These are phyloP conservation scores for Colletotrichum noveboracense DNA, from an alignment of 2,329 filamentous ascomycete species.

Conservation along the genomic window DNA sequence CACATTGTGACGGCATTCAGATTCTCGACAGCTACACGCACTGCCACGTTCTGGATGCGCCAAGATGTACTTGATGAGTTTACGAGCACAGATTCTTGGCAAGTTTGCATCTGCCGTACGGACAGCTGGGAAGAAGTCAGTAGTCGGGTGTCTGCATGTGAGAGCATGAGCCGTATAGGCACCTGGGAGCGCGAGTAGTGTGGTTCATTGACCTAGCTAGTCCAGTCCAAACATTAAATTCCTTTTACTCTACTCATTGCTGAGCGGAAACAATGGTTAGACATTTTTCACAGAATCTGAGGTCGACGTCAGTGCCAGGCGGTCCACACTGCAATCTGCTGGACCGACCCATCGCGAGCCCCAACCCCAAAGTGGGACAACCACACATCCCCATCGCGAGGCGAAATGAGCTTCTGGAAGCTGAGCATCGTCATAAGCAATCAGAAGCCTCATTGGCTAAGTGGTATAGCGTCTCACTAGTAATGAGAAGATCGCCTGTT, in stretches of 20 bases:
- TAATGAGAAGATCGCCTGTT: conserved; percentile 10
- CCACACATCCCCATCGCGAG: not conserved
- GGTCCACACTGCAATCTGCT: not conserved
- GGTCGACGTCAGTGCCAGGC: not conserved
- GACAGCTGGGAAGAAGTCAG: not conserved
- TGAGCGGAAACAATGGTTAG: not conserved
- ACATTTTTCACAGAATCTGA: not conserved
- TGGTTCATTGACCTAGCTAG: not conserved
- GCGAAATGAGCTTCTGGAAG: not conserved
- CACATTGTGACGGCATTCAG: not conserved
- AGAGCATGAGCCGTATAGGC: not conserved
- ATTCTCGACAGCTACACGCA: not conserved
- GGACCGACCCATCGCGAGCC: not conserved
- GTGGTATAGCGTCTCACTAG: conserved; percentile 9
- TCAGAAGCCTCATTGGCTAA: not conserved
- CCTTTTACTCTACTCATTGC: not conserved
- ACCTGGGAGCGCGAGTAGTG: not conserved
- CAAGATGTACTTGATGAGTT: not conserved
- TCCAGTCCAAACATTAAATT: not conserved
- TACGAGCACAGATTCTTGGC: not conserved
- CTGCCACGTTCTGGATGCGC: conserved; percentile 11
- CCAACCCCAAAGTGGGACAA: not conserved
- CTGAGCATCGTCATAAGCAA: rapidly evolving
- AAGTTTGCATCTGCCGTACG: not conserved
- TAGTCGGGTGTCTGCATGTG: not conserved